Percentiles rank a stretch among this genome's conserved stretches.
Evolutionary conservation across 805 yeast species (phyloP).

Genomic region (Pichia heedii): DNA sequence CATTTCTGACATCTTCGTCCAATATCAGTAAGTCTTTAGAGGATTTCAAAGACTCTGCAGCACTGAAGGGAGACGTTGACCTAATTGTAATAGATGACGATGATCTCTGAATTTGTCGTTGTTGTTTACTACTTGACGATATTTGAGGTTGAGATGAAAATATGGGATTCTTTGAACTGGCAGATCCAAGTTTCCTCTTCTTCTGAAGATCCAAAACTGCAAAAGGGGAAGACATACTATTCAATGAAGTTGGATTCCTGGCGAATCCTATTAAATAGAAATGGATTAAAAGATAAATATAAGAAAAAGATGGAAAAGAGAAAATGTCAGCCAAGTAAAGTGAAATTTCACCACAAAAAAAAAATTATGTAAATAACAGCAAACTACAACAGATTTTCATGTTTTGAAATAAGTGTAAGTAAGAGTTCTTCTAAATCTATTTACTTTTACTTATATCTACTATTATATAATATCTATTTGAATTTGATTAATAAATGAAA

Average conservation of each 20-base stretch:
- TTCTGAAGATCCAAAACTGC: constrained; percentile 10
- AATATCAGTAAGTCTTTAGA: not conserved
- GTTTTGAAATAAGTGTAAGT: too few species aligned
- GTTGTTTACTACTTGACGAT: not conserved
- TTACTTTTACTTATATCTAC: too few species aligned
- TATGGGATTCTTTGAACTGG: not conserved
- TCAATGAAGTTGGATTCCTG: not conserved
- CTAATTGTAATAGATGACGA: constrained; percentile 1
- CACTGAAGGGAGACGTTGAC: constrained; percentile 1
- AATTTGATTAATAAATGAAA: too few species aligned
- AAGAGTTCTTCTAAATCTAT: too few species aligned
- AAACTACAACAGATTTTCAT: too few species aligned
- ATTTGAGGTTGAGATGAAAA: not conserved
- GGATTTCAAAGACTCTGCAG: not conserved
- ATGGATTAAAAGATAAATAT: too few species aligned
- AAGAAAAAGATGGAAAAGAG: too few species aligned
- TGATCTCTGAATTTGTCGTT: not conserved
- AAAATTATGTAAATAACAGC: too few species aligned
- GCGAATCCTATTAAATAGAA: too few species aligned
- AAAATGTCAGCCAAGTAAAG: too few species aligned
- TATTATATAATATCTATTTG: too few species aligned
- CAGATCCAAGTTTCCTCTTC: not conserved
- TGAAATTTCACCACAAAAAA: too few species aligned
- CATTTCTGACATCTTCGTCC: not conserved
- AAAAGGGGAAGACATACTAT: constrained; percentile 11